These are phyloP conservation scores for Blepharisma stoltei DNA, from an alignment of 73 alveolate genomes.

Conservation along the genomic window DNA sequence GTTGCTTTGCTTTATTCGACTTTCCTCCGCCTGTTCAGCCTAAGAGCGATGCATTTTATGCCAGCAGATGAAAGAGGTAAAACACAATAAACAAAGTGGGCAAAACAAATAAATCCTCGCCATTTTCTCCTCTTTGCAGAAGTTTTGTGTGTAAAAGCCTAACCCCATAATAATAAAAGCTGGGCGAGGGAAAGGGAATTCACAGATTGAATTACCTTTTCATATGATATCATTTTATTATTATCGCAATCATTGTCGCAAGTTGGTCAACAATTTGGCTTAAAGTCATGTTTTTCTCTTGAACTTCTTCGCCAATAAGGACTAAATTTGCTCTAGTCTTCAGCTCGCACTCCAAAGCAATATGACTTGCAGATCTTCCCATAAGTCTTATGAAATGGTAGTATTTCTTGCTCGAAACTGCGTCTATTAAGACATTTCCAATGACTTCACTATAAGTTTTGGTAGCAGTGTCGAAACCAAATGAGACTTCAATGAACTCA, in stretches of 20 bases:
- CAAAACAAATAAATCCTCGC: too few species aligned
- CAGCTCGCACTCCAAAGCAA: constrained; percentile 94
- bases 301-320: constrained; percentile 94
- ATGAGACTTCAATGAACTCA: constrained; percentile 85
- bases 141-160: too few species aligned
- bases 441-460: constrained; percentile 93
- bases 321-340: constrained; percentile 83
- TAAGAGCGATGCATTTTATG: too few species aligned
- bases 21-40: too few species aligned
- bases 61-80: too few species aligned
- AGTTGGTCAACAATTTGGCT: constrained; percentile 67
- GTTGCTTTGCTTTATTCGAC: too few species aligned
- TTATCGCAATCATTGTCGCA: constrained; percentile 63
- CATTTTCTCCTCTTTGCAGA: too few species aligned
- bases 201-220: too few species aligned
- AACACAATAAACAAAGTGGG: too few species aligned
- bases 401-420: constrained; percentile 73
- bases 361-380: constrained; percentile 99
- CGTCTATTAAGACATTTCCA: constrained; percentile 89
- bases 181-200: too few species aligned
- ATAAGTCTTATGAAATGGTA: constrained; percentile 95
- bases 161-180: too few species aligned
- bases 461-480: constrained; percentile 98
- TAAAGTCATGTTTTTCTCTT: constrained; percentile 61
- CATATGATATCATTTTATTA: constrained; percentile 27